phyloP scores from a whole-genome alignment of 345 rosid genomes.

The Moringa oleifera region DNA sequence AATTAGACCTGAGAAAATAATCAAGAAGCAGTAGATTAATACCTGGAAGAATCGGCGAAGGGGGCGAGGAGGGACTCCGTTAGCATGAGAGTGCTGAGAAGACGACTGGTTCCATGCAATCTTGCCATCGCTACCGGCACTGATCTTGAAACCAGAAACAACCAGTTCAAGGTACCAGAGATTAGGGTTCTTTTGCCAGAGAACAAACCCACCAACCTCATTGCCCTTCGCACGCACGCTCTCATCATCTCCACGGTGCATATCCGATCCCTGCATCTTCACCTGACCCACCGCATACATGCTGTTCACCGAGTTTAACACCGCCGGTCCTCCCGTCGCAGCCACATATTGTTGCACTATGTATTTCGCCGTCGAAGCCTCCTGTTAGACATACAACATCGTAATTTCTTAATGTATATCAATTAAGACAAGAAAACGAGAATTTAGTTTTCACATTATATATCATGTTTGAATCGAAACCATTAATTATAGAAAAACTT shows the following conservation, averaged over 20 bases:
- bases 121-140: conserved; percentile 90
- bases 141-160: conserved; percentile 80
- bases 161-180: conserved; percentile 81
- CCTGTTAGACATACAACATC: too few species aligned
- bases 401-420: too few species aligned
- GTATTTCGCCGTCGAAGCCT: conserved; percentile 78
- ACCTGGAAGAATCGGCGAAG: conserved; percentile 93
- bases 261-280: conserved; percentile 73
- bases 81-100: conserved; percentile 73
- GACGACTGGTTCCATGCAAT: conserved; percentile 91
- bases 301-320: conserved; percentile 50
- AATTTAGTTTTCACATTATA: too few species aligned
- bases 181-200: conserved; percentile 92
- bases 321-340: conserved; percentile 68
- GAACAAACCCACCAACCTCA: conserved; percentile 85
- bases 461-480: too few species aligned
- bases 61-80: conserved; percentile 79
- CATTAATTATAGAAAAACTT: too few species aligned
- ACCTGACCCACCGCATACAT: conserved; percentile 93
- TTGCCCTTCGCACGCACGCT: conserved; percentile 38
- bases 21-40: too few species aligned
- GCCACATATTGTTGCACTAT: conserved; percentile 85
- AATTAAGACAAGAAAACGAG: too few species aligned
- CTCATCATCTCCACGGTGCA: conserved; percentile 55
- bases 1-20: too few species aligned